Evolutionary conservation across 1,284 basidiomycete genomes (phyloP).

Genomic region (Boletus smithii): DNA sequence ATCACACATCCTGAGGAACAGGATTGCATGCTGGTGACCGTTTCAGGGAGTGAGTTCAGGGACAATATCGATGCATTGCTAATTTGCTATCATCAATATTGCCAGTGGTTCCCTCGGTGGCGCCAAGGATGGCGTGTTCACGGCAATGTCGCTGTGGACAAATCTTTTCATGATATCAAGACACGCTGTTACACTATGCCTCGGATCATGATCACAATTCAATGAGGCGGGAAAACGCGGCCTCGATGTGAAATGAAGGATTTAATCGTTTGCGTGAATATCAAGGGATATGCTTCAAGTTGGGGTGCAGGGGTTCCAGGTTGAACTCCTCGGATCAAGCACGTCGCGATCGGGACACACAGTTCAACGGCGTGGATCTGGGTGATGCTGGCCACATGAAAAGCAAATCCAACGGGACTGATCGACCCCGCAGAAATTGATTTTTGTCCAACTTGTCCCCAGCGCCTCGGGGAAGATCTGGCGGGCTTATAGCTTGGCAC

Average conservation of each 20-base stretch:
- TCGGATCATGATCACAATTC: conserved; percentile 14
- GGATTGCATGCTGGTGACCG: neutral
- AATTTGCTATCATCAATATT: neutral
- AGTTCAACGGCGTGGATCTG: neutral
- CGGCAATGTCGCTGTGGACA: neutral
- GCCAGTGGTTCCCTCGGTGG: conserved; percentile 2
- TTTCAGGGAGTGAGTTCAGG: neutral
- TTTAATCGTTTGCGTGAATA: conserved; percentile 1
- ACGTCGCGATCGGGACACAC: conserved; percentile 1
- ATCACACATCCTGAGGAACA: neutral
- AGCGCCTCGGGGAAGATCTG: neutral
- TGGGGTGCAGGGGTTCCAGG: neutral
- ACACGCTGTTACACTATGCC: conserved; percentile 4
- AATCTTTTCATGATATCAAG: conserved; percentile 2
- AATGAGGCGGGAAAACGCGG: conserved; percentile 2
- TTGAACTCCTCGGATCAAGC: conserved; percentile 22
- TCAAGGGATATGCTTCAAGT: neutral
- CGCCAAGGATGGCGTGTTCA: conserved; percentile 4
- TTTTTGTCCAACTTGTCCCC: neutral
- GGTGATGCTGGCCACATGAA: neutral
- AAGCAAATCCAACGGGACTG: neutral
- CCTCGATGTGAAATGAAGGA: conserved; percentile 1
- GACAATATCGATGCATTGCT: neutral
- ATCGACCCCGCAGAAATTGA: neutral
- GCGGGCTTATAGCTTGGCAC: neutral